A percentile compares a stretch with the other conserved stretches of the same genome.
These are phyloP conservation scores for Naganishia albida DNA, from an alignment of 1,284 basidiomycete species.

Conservation along the genomic window DNA sequence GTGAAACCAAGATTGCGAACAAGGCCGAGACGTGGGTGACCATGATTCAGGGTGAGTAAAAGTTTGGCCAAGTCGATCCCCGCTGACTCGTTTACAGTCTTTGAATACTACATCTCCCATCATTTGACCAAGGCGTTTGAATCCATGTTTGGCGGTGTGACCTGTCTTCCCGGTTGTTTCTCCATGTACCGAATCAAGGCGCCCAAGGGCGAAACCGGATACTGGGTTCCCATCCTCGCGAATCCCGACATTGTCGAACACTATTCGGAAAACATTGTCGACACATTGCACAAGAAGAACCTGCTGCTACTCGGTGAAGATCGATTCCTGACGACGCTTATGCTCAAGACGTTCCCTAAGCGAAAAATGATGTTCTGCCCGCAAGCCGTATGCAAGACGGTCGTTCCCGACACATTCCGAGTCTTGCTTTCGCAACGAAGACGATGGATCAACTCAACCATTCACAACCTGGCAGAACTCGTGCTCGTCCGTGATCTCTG, in stretches of 20 bases:
- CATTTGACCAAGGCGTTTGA: slow-evolving; percentile 99
- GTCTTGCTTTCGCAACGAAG: slow-evolving; percentile 93
- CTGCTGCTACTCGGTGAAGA: slow-evolving; percentile 95
- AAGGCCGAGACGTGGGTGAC: slow-evolving; percentile 97
- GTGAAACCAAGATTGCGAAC: slow-evolving; percentile 99
- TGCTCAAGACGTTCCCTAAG: slow-evolving; percentile 98
- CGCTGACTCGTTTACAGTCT: slow-evolving; percentile 62
- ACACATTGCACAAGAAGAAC: slow-evolving; percentile 99
- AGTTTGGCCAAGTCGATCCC: slow-evolving; percentile 36
- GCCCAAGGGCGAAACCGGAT: slow-evolving; percentile 83
- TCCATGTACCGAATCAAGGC: slow-evolving; percentile 99
- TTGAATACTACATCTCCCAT: slow-evolving; percentile 99
- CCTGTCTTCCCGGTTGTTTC: slow-evolving; percentile 98
- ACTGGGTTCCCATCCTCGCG: slow-evolving; percentile 97
- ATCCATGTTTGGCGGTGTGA: slow-evolving; percentile 98
- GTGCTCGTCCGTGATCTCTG: slow-evolving; percentile 91
- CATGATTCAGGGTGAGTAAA: slow-evolving; percentile 87
- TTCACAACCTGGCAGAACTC: slow-evolving; percentile 95
- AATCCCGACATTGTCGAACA: slow-evolving; percentile 97
- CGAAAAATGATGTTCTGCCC: slow-evolving; percentile 99
- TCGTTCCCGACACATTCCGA: slow-evolving; percentile 93
- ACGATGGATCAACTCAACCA: slow-evolving; percentile 99
- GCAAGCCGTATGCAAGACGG: slow-evolving; percentile 95
- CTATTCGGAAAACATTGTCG: slow-evolving; percentile 96
- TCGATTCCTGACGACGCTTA: slow-evolving; percentile 92